These are phyloP conservation scores for Paraphoma chrysanthemicola DNA, from an alignment of 2,329 filamentous ascomycete genomes.

Conservation along the genomic window DNA sequence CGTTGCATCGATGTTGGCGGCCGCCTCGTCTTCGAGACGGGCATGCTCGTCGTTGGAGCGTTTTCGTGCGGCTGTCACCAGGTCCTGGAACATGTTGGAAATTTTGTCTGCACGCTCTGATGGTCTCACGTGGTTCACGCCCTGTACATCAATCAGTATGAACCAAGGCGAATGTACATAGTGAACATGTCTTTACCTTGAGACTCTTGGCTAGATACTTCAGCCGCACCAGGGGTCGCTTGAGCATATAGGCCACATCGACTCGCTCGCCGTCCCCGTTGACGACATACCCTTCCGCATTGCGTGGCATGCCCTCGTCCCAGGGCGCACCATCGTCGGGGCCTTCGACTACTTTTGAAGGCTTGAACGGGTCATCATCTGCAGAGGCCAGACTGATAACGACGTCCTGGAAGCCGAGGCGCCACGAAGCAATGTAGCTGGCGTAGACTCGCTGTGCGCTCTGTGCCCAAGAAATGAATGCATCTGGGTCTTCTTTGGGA, in stretches of 20 bases:
- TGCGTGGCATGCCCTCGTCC: constrained; percentile 63
- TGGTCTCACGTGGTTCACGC: constrained; percentile 64
- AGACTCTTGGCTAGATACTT: constrained; percentile 88
- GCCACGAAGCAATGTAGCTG: constrained; percentile 87
- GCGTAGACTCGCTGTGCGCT: constrained; percentile 79
- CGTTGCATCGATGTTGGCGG: constrained; percentile 80
- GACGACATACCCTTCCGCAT: constrained; percentile 66
- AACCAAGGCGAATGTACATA: background rate
- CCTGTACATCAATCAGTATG: constrained; percentile 50
- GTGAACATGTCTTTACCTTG: constrained; percentile 60
- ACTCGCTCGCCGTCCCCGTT: constrained; percentile 85
- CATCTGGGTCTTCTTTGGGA: constrained; percentile 73
- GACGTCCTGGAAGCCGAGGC: constrained; percentile 91
- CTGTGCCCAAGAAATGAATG: constrained; percentile 81
- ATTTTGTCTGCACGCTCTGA: constrained; percentile 66
- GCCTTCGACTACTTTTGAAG: constrained; percentile 45
- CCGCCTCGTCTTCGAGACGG: constrained; percentile 83
- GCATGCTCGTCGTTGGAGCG: constrained; percentile 76
- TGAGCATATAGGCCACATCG: constrained; percentile 91
- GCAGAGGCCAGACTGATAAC: constrained; percentile 89
- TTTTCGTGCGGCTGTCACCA: constrained; percentile 79
- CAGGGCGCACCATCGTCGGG: constrained; percentile 58
- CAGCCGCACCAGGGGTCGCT: constrained; percentile 83
- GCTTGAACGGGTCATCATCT: constrained; percentile 65
- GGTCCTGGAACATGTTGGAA: constrained; percentile 69